Conservation (phyloP, 1,284 basidiomycete genomes). For the Rhizoctonia solani region DNA sequence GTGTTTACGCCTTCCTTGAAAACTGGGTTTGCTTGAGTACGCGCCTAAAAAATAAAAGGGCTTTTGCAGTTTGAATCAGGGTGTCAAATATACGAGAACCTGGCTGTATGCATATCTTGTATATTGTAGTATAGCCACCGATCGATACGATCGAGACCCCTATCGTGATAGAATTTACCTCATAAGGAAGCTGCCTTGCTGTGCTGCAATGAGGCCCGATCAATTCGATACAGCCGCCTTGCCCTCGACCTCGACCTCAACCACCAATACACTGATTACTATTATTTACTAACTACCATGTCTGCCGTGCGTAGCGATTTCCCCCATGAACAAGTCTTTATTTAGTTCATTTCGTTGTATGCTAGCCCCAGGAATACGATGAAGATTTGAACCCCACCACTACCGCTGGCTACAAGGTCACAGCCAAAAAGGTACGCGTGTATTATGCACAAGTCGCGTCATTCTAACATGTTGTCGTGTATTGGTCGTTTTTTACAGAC, state of each 20-base stretch:
- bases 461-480: background rate
- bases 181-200: background rate
- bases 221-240: background rate
- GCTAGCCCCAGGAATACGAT: constrained; percentile 34
- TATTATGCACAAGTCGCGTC: background rate
- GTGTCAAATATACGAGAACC: too few species aligned
- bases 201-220: constrained; percentile 14
- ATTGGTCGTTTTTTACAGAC: constrained; percentile 20
- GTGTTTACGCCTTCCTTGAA: constrained; percentile 59
- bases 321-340: constrained; percentile 4
- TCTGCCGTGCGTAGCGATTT: constrained; percentile 13
- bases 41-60: background rate
- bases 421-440: constrained; percentile 35
- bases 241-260: constrained; percentile 26
- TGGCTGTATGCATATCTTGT: too few species aligned
- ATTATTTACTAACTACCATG: constrained; percentile 8
- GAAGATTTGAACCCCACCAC: constrained; percentile 36
- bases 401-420: constrained; percentile 37
- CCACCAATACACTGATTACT: background rate
- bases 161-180: constrained; percentile 8
- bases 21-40: constrained; percentile 56
- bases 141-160: constrained; percentile 29
- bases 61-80: background rate
- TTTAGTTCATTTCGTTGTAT: background rate
- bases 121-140: constrained; percentile 15